Evolutionary conservation across 2,329 filamentous ascomycete genomes (phyloP), one percentile per base, ranked within the genome.

Genomic region (Aureobasidium zeae): DNA sequence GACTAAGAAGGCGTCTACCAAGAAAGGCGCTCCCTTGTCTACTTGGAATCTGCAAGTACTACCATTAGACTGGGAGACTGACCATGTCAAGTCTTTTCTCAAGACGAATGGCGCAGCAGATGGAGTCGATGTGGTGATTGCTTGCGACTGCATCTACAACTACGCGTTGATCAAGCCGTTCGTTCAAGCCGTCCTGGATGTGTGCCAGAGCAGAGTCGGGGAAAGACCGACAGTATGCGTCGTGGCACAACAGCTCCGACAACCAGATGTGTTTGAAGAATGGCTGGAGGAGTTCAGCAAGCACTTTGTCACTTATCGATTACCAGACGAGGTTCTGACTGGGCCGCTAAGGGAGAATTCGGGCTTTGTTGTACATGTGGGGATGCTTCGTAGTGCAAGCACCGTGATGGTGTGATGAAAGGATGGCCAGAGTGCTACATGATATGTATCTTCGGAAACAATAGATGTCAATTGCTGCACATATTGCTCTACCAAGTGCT

Each of bases 81-180:
- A 76, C 52, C 63, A 66, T 34, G 59, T 73, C 2, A 52, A 55
- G 1, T 55, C 57, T 3, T 53, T 69, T 6, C 69, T 71, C 0
- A 72, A 77, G 48, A 62, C 71, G 34, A 70, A 80, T 8, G 53
- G 48, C n/a, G 48, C 59, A 13, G 10, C 37, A 5, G 20, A 43
- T 9, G 57, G 73, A 65, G 17, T 50, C 58, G 8, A 60, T 55
- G 64, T 79, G 11, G 69, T 96, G 9, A 60, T 96, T 25, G 86
- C 87, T 3, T 94, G 86, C 57, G 91, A 98, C 62, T 95, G 88
- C 62, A 82, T 98, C 53, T 98, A 93, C 69, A 98, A 96, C 63
- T 85, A 94, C 52, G 76, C 83, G 2, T 73, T 96, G 3, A 76
- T 96, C 17, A 68, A 75, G 31, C 86, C 88, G 0, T 76, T 96